Evolutionary conservation across 805 yeast species (phyloP), one percentile per base, ranked within the genome.

Genomic region (Pichia kluyveri): DNA sequence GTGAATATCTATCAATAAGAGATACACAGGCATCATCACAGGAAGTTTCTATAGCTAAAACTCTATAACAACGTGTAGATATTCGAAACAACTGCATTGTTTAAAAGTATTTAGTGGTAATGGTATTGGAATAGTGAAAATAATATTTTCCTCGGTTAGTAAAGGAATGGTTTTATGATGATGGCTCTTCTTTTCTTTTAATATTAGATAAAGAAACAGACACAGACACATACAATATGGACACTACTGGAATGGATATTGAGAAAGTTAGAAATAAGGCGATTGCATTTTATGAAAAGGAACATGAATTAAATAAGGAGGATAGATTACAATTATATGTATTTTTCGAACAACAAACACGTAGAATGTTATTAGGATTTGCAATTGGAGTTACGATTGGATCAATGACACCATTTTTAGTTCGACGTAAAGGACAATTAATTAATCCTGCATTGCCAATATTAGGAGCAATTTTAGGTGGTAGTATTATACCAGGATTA

Each of bases 11-110:
- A 38, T 82, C 82, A 3, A 90, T 60, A 8, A 91, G 67, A 0
- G 96, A 86, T 2, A 89, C 91, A 56, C 97, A 89, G 0, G 96
- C 77, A 63, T 93, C 99, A 64, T 93, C 99, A 61, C 99, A 93
- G 0, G 96, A 87, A 0, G 95, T 79, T 60, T 93, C 99, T 14
- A 93, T 79, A 0, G 97, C 93, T 23, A 93, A 67, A 0, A 90
- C 93, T 40, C 71, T 72, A 61, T 86, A 87, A 6, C 50, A 23
- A 26, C 61, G 26, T n/a, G 9, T 3, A 14, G 27, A 9, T 30
- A 30, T 30, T 30, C 14, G 32, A 12, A 30, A 23, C 26, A 19
- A 19, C 4, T 19, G 23, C 23, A 19, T 19, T 19, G 23, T 19
- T 19, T 19, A 19, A n/a, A n/a, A n/a, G n/a, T n/a, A n/a, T n/a